Percentiles rank a stretch among this genome's conserved stretches.
Conservation (phyloP, 257 asterid species). For the Prunella vulgaris region DNA sequence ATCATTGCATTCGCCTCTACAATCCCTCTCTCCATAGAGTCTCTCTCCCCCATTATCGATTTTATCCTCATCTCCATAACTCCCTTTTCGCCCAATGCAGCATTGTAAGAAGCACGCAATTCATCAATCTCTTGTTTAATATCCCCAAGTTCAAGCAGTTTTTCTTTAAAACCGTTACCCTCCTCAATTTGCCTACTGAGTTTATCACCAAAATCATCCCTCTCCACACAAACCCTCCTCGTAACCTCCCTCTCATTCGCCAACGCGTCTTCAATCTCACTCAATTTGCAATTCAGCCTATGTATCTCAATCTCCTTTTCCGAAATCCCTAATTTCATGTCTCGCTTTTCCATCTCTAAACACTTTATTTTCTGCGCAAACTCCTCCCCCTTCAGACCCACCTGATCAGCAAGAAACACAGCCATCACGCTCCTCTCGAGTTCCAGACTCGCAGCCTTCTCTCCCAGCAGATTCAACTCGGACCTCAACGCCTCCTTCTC, state of each 20-base stretch:
- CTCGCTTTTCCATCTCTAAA: slow-evolving; percentile 39
- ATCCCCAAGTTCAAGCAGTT: slow-evolving; percentile 38
- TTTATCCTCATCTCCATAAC: slow-evolving; percentile 39
- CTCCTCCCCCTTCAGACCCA: slow-evolving; percentile 31
- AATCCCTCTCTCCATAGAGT: slow-evolving; percentile 34
- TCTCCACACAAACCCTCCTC: slow-evolving; percentile 29
- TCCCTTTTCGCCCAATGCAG: slow-evolving; percentile 30
- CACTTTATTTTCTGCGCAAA: slow-evolving; percentile 30
- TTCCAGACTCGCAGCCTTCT: slow-evolving; percentile 42
- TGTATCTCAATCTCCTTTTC: slow-evolving; percentile 42
- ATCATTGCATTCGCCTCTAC: slow-evolving; percentile 26
- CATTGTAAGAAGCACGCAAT: slow-evolving; percentile 28
- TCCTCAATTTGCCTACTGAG: slow-evolving; percentile 38
- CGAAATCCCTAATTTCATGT: slow-evolving; percentile 36
- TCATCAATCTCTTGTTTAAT: slow-evolving; percentile 35
- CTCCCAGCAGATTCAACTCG: slow-evolving; percentile 45
- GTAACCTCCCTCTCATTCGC: slow-evolving; percentile 36
- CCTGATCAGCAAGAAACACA: slow-evolving; percentile 44
- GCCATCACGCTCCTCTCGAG: slow-evolving; percentile 51
- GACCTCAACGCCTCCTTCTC: slow-evolving; percentile 38
- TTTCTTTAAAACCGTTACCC: slow-evolving; percentile 27
- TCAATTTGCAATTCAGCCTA: slow-evolving; percentile 33
- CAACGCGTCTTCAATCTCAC: slow-evolving; percentile 30
- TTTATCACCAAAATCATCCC: slow-evolving; percentile 39
- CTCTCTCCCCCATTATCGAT: slow-evolving; percentile 31